Evolutionary conservation across 352 stramenopile species (phyloP), one percentile per base, ranked within the genome.

Genomic region (Pythium angustatum): DNA sequence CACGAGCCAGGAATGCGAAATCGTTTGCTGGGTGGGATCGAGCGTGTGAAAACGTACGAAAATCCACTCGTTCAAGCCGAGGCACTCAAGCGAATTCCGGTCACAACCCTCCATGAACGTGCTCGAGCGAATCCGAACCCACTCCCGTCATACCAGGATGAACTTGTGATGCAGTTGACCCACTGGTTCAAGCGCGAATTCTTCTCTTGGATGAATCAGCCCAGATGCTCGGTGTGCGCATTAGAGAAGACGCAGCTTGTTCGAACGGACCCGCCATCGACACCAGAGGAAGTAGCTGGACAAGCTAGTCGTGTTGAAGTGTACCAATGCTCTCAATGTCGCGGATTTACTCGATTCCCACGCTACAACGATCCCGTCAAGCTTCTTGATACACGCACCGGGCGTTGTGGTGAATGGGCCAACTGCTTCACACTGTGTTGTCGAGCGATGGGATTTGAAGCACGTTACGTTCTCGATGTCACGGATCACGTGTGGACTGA

Each of bases 401-500:
- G 93, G 19, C 77, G 93, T 19, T 98, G 93, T 66, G 93, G 93
- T 9, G 93, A 98, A 66, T 98, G 87, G 87, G 93, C 93, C 22
- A 98, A 98, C 57, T 97, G 87, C 62, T 98, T 98, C 65, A 96
- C 87, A 10, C 78, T 98, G 1, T 91, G 90, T 60, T 97, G 88
- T 38, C 81, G 87, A 17, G 82, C 93, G 1, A 85, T 97, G 73
- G 90, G 91, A 6, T 96, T 96, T 26, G 90, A 98, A 59, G 83
- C 88, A 28, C 89, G 93, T 12, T 98, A 98, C 48, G 87, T 98
- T 7, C 66, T 97, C 8, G 96, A 98, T 75, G 88, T 97, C 22
- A 98, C 93, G 0, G 96, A 98, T 64, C 96, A 98, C 63, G 91
- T 98, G 9, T 98, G 96, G 96, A 96, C 83, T 11, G 96, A 98